Evolutionary conservation across 139 green algal genomes (phyloP).

Genomic region (Picochlorum sp.): DNA sequence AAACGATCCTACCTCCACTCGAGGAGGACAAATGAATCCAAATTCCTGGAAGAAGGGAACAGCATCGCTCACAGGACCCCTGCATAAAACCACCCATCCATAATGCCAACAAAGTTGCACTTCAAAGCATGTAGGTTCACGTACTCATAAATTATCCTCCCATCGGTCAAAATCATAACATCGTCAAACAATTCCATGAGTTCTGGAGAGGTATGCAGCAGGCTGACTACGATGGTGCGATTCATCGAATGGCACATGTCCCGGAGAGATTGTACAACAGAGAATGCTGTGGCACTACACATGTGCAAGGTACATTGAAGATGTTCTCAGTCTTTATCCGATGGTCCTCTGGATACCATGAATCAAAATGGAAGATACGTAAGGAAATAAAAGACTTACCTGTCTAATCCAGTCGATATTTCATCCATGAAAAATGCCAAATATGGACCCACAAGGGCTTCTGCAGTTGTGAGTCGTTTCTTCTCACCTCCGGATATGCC

Average conservation of each 20-base stretch:
- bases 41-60: conserved; percentile 52
- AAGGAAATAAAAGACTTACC: too few relatives aligned
- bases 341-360: too few relatives aligned
- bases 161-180: conserved; percentile 52
- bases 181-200: conserved; percentile 57
- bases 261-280: conserved; percentile 36
- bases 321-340: too few relatives aligned
- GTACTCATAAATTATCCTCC: conserved; percentile 46
- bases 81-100: too few relatives aligned
- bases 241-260: conserved; percentile 26
- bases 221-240: conserved; percentile 48
- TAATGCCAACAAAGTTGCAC: too few relatives aligned
- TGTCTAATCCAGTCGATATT: conserved; percentile 48
- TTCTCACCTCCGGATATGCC: conserved; percentile 58
- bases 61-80: conserved; percentile 43
- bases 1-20: conserved; percentile 63
- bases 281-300: conserved; percentile 55
- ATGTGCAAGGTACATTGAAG: too few relatives aligned
- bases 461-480: conserved; percentile 58
- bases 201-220: conserved; percentile 83
- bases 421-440: conserved; percentile 31
- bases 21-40: conserved; percentile 52
- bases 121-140: too few relatives aligned
- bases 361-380: too few relatives aligned
- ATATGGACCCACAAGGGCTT: conserved; percentile 49